phyloP scores from a whole-genome alignment of 257 asterid genomes.

The Knoxia roxburghii region DNA sequence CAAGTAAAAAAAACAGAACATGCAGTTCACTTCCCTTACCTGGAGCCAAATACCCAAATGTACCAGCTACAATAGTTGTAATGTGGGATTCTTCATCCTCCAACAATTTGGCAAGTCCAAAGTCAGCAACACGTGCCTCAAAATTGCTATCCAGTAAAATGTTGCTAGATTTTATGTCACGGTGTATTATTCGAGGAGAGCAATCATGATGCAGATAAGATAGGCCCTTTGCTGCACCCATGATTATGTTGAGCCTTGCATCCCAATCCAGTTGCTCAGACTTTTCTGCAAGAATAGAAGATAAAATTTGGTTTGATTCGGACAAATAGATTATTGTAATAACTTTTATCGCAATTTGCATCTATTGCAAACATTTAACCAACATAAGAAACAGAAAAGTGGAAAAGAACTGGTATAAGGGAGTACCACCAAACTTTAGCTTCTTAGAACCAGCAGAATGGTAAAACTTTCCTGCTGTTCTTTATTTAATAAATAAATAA shows the following conservation, averaged over 20 bases:
- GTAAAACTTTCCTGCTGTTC: background rate
- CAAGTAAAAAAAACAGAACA: too few relatives aligned
- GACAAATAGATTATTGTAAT: background rate
- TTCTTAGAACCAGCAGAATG: background rate
- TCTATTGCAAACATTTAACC: background rate
- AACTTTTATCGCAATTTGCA: background rate
- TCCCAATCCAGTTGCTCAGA: slow-evolving; percentile 90
- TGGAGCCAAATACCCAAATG: slow-evolving; percentile 96
- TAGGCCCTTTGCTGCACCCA: slow-evolving; percentile 94
- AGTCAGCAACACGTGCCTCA: slow-evolving; percentile 92
- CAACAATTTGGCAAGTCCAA: slow-evolving; percentile 87
- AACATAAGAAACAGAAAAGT: background rate
- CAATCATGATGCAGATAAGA: slow-evolving; percentile 96
- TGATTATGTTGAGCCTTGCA: slow-evolving; percentile 69
- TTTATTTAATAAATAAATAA: background rate
- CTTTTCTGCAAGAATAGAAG: slow-evolving; percentile 42
- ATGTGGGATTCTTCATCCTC: slow-evolving; percentile 95
- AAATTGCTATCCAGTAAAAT: slow-evolving; percentile 83
- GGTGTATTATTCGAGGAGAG: slow-evolving; percentile 88
- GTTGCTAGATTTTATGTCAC: slow-evolving; percentile 93
- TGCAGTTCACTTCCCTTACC: too few relatives aligned
- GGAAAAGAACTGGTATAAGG: background rate
- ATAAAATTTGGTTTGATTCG: background rate
- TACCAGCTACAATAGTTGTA: slow-evolving; percentile 96
- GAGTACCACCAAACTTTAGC: background rate